phyloP scores from a whole-genome alignment of 2,329 filamentous ascomycete species.

The Fonsecaea erecta region DNA sequence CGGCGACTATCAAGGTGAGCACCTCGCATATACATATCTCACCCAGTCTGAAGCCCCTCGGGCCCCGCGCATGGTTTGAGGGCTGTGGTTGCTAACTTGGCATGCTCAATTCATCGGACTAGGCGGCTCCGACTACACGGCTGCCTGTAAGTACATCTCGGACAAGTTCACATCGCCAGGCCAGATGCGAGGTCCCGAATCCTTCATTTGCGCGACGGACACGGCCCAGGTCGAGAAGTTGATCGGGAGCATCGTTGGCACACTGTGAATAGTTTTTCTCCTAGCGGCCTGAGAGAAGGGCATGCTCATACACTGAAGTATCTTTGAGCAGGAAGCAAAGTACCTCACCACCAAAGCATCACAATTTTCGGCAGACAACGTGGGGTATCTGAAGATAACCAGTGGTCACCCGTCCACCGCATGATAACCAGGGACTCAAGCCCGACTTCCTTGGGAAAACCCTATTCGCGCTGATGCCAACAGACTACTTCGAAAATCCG shows the following conservation, averaged over 20 bases:
- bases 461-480: neutral
- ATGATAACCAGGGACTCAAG: neutral
- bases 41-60: neutral
- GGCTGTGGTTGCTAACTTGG: neutral
- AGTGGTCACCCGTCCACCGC: neutral
- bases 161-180: constrained; percentile 98
- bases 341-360: no score
- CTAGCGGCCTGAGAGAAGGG: neutral
- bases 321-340: no score
- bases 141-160: constrained; percentile 96
- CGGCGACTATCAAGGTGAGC: constrained; percentile 72
- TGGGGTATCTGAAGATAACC: neutral
- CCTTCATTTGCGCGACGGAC: constrained; percentile 98
- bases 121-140: constrained; percentile 91
- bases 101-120: constrained; percentile 34
- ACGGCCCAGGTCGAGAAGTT: constrained; percentile 99
- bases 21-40: neutral
- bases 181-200: constrained; percentile 98
- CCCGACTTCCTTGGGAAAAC: neutral
- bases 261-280: neutral
- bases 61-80: no score
- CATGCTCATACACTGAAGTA: no score
- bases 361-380: neutral
- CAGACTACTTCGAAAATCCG: neutral
- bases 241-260: constrained; percentile 67